A percentile compares a stretch with the other conserved stretches of the same genome.
Conservation (phyloP, 345 rosid species). For the Lumnitzera racemosa region DNA sequence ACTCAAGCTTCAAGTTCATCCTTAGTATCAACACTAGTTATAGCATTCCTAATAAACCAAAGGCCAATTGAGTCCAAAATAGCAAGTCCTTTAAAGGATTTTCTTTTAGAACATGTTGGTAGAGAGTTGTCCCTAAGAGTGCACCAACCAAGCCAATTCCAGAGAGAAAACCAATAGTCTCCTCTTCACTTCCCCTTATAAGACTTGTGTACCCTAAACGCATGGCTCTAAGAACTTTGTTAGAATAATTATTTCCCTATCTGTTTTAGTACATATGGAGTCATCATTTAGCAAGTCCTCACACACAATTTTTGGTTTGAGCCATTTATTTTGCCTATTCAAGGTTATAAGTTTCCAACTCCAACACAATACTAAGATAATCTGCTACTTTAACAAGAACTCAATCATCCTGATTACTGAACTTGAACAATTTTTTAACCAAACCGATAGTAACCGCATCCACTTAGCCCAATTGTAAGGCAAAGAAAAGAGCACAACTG, state of each 20-base stretch:
- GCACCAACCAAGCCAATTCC: constrained; percentile 76
- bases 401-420: no score
- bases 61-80: constrained; percentile 75
- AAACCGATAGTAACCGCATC: no score
- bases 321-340: constrained; percentile 63
- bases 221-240: constrained; percentile 36
- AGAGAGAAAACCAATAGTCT: constrained; percentile 71
- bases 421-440: no score
- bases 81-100: constrained; percentile 65
- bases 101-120: constrained; percentile 60
- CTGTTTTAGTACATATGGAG: constrained; percentile 78
- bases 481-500: no score
- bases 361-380: constrained; percentile 27
- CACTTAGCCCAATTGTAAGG: no score
- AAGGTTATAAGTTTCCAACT: constrained; percentile 64
- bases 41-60: constrained; percentile 75
- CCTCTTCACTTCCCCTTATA: constrained; percentile 20
- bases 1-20: constrained; percentile 49
- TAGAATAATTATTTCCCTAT: constrained; percentile 67
- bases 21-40: constrained; percentile 73
- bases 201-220: no score
- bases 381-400: no score
- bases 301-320: constrained; percentile 66
- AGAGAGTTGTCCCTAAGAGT: constrained; percentile 60
- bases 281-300: constrained; percentile 79